A percentile compares a stretch with the other conserved stretches of the same genome.
phyloP scores from a whole-genome alignment of 2,329 filamentous ascomycete species.

The Diaporthe citrichinensis region DNA sequence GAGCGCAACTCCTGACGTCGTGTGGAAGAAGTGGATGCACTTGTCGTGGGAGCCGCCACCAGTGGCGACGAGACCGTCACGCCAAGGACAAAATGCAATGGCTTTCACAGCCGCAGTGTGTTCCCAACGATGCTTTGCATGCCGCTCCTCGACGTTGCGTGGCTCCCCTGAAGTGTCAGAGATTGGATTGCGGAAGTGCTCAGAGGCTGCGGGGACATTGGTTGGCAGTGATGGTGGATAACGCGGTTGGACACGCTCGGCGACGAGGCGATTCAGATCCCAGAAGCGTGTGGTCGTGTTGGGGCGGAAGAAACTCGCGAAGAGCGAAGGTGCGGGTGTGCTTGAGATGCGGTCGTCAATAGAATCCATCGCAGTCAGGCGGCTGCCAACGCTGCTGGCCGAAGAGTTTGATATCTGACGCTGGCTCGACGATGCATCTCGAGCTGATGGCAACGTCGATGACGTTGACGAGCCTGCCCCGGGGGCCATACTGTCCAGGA shows the following conservation, averaged over 20 bases:
- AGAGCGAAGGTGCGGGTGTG: constrained; percentile 17
- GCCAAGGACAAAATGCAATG: constrained; percentile 97
- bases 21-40: constrained; percentile 96
- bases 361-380: constrained; percentile 23
- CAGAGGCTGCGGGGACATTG: constrained; percentile 27
- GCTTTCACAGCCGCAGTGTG: constrained; percentile 95
- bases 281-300: constrained; percentile 38
- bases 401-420: constrained; percentile 14
- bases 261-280: constrained; percentile 35
- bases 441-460: background rate
- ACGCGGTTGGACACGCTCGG: constrained; percentile 32
- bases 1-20: constrained; percentile 83
- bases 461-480: background rate
- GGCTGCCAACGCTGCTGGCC: constrained; percentile 24
- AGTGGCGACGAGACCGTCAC: constrained; percentile 86
- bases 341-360: constrained; percentile 37
- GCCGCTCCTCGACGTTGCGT: constrained; percentile 65
- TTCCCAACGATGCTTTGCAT: constrained; percentile 79
- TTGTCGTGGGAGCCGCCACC: constrained; percentile 95
- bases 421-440: background rate
- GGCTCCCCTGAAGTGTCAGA: constrained; percentile 51
- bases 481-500: background rate
- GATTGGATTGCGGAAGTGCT: constrained; percentile 38
- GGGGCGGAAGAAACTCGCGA: constrained; percentile 36
- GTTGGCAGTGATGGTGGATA: constrained; percentile 33